Percentiles rank a stretch among this genome's conserved stretches.
These are phyloP conservation scores for Dryadomyces quercivorus DNA, from an alignment of 2,329 filamentous ascomycete genomes.

Conservation along the genomic window DNA sequence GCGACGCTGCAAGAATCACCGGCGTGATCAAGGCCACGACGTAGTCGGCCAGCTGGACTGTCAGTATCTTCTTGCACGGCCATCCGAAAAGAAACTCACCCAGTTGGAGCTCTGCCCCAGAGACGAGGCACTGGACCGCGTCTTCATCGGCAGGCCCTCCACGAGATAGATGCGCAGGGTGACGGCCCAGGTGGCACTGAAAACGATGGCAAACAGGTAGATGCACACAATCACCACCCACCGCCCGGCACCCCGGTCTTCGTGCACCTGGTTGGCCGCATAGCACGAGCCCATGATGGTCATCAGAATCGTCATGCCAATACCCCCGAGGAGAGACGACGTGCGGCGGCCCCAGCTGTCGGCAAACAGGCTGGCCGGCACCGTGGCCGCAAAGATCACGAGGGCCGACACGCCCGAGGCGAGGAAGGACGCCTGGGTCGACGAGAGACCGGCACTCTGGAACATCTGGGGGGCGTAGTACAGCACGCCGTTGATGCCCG, in stretches of 20 bases:
- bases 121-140: slow-evolving; percentile 40
- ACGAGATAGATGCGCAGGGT: slow-evolving; percentile 39
- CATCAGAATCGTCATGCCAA: slow-evolving; percentile 37
- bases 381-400: slow-evolving; percentile 39
- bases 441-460: slow-evolving; percentile 42
- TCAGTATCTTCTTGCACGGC: too few relatives aligned
- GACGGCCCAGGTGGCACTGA: slow-evolving; percentile 38
- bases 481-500: slow-evolving; percentile 46
- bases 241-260: slow-evolving; percentile 23
- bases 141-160: slow-evolving; percentile 43
- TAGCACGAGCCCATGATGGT: slow-evolving; percentile 40
- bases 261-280: slow-evolving; percentile 26
- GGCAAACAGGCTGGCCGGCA: slow-evolving; percentile 40
- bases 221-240: slow-evolving; percentile 40
- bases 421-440: slow-evolving; percentile 38
- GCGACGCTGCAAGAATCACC: slow-evolving; percentile 23
- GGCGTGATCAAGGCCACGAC: slow-evolving; percentile 32
- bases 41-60: slow-evolving; percentile 26
- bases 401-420: slow-evolving; percentile 48
- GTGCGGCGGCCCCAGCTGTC: slow-evolving; percentile 44
- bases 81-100: slow-evolving; percentile 19
- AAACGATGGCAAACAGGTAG: slow-evolving; percentile 35
- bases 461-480: slow-evolving; percentile 52
- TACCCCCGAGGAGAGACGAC: slow-evolving; percentile 38
- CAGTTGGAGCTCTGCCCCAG: slow-evolving; percentile 42